phyloP scores from a whole-genome alignment of 768 basidiomycete genomes.

The Lactifluus pinguis region DNA sequence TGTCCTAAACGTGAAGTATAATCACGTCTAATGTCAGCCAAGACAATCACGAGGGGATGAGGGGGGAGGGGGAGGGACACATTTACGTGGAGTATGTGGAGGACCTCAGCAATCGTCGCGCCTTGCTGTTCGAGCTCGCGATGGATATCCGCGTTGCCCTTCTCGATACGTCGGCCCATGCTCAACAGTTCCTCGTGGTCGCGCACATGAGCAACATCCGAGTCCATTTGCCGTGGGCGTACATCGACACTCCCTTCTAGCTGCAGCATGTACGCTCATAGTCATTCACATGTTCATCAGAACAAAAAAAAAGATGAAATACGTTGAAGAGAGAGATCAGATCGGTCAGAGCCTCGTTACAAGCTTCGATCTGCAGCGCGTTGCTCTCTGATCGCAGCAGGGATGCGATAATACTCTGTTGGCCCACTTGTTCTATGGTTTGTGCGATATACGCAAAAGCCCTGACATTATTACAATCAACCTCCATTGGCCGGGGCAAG shows the following conservation, averaged over 20 bases:
- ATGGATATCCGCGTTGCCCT: slow-evolving; percentile 10
- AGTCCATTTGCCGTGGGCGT: slow-evolving; percentile 11
- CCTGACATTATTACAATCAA: background rate
- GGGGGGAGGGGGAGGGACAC: too few relatives aligned
- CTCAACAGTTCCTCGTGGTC: slow-evolving; percentile 14
- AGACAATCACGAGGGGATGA: background rate
- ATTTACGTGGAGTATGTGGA: slow-evolving; percentile 10
- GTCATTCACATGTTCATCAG: too few relatives aligned
- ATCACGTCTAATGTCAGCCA: background rate
- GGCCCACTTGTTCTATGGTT: slow-evolving; percentile 14
- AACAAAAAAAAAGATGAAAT: too few relatives aligned
- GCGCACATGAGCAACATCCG: slow-evolving; percentile 9
- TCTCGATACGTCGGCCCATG: slow-evolving; percentile 14
- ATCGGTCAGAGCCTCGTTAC: slow-evolving; percentile 17
- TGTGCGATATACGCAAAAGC: slow-evolving; percentile 13
- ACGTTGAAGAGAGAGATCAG: slow-evolving; percentile 17
- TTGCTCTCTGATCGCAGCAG: slow-evolving; percentile 14
- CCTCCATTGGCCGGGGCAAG: background rate
- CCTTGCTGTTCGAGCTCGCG: slow-evolving; percentile 18
- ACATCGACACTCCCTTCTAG: slow-evolving; percentile 14
- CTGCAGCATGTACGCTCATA: slow-evolving; percentile 1
- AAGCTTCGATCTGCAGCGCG: slow-evolving; percentile 13
- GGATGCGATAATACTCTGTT: slow-evolving; percentile 14
- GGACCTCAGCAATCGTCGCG: slow-evolving; percentile 12
- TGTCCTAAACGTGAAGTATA: background rate